Conservation (phyloP, 805 yeast genomes). For the Candida taoyuanica region DNA sequence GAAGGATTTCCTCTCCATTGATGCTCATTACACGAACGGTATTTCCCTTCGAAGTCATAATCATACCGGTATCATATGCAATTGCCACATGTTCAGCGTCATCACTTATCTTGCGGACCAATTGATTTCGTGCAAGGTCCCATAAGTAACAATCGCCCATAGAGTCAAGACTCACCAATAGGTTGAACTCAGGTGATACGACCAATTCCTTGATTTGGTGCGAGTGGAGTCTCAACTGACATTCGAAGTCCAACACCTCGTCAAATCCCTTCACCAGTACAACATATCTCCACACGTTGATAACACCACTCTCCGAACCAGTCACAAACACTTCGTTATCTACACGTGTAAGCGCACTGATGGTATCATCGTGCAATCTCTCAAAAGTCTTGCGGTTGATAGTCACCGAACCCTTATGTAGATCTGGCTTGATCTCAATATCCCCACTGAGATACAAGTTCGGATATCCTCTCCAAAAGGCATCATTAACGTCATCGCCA, state of each 20-base stretch:
- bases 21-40: slow-evolving; percentile 40
- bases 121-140: slow-evolving; percentile 53
- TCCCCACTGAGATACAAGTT: slow-evolving; percentile 25
- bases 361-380: slow-evolving; percentile 28
- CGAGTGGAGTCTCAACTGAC: slow-evolving; percentile 55
- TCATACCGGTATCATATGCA: slow-evolving; percentile 51
- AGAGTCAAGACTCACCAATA: slow-evolving; percentile 49
- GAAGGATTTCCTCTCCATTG: slow-evolving; percentile 45
- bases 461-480: slow-evolving; percentile 50
- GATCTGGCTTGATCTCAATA: slow-evolving; percentile 23
- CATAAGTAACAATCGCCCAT: slow-evolving; percentile 56
- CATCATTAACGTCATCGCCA: slow-evolving; percentile 28
- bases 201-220: slow-evolving; percentile 41
- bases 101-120: slow-evolving; percentile 36
- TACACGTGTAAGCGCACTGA: slow-evolving; percentile 27
- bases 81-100: slow-evolving; percentile 36
- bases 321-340: slow-evolving; percentile 29
- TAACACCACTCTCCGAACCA: slow-evolving; percentile 51
- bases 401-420: slow-evolving; percentile 19
- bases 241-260: slow-evolving; percentile 35
- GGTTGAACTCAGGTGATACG: slow-evolving; percentile 48
- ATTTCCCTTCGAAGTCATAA: slow-evolving; percentile 33
- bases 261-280: slow-evolving; percentile 17
- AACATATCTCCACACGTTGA: slow-evolving; percentile 48
- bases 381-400: slow-evolving; percentile 27